Evolutionary conservation across 805 yeast species (phyloP).

Genomic region (Ogataea dorogensis): DNA sequence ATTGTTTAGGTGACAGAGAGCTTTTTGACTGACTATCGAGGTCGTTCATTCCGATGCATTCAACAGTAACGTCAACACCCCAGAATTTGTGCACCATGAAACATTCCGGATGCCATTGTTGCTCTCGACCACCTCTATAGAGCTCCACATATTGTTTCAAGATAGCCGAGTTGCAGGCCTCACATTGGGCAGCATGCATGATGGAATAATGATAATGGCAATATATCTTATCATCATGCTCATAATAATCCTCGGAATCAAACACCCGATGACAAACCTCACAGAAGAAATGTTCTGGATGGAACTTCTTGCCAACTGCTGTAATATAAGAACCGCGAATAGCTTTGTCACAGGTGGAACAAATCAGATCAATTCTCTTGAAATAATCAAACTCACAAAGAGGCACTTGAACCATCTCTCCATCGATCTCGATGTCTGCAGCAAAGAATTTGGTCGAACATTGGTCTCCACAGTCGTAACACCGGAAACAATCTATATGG

Average conservation of each 20-base stretch:
- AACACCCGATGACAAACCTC: constrained; percentile 81
- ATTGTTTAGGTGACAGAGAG: constrained; percentile 42
- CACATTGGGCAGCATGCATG: constrained; percentile 81
- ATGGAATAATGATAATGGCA: constrained; percentile 94
- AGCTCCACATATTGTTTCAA: constrained; percentile 93
- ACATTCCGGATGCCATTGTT: constrained; percentile 99
- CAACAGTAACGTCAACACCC: constrained; percentile 78
- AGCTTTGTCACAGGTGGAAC: constrained; percentile 81
- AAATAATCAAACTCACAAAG: constrained; percentile 94
- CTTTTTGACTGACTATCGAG: constrained; percentile 14
- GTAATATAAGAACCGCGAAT: constrained; percentile 91
- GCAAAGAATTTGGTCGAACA: constrained; percentile 92
- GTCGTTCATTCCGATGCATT: constrained; percentile 47
- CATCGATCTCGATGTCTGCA: constrained; percentile 45
- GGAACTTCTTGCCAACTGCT: constrained; percentile 88
- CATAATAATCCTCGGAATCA: constrained; percentile 91
- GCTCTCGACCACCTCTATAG: constrained; percentile 84
- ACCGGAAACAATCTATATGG: constrained; percentile 85
- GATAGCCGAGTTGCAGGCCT: constrained; percentile 89
- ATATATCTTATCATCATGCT: constrained; percentile 75
- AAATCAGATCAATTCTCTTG: constrained; percentile 77
- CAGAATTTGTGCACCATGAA: constrained; percentile 96
- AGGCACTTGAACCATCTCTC: constrained; percentile 46
- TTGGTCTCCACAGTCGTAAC: constrained; percentile 77
- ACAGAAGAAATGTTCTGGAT: constrained; percentile 93